These are phyloP conservation scores for Lyophyllum shimeji DNA, from an alignment of 768 basidiomycete genomes.

Conservation along the genomic window DNA sequence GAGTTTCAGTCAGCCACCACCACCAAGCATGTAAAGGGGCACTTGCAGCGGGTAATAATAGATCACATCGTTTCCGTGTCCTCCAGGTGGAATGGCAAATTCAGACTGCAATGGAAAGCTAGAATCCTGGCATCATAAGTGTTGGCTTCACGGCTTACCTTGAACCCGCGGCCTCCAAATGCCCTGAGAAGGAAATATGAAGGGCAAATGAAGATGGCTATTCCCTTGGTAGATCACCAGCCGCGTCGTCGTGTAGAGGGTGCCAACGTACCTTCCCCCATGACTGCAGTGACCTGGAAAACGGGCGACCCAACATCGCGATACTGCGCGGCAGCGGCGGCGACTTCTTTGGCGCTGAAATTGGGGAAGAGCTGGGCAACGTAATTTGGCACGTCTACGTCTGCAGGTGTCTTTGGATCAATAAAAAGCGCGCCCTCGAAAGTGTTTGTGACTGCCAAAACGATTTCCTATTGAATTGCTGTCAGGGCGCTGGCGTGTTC, in stretches of 20 bases:
- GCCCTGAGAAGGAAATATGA: constrained; percentile 36
- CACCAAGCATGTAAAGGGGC: background rate
- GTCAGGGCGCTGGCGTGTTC: background rate
- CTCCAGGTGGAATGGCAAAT: constrained; percentile 42
- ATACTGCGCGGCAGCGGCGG: constrained; percentile 28
- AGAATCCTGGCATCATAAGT: background rate
- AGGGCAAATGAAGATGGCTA: constrained; percentile 48
- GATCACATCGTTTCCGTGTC: constrained; percentile 34
- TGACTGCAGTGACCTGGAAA: constrained; percentile 32
- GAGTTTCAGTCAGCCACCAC: background rate
- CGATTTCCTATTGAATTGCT: constrained; percentile 20
- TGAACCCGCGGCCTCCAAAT: constrained; percentile 29
- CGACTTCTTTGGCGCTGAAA: constrained; percentile 25
- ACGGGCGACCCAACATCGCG: constrained; percentile 27
- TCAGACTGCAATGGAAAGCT: constrained; percentile 27
- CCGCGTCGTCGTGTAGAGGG: background rate
- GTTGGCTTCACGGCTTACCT: constrained; percentile 21
- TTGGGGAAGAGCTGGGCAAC: constrained; percentile 39
- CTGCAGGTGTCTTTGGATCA: constrained; percentile 23
- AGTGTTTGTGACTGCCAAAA: constrained; percentile 38
- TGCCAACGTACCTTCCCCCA: constrained; percentile 37
- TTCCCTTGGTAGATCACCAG: background rate
- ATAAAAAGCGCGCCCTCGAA: constrained; percentile 40
- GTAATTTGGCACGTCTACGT: constrained; percentile 29
- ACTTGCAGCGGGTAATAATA: constrained; percentile 44